Evolutionary conservation across 805 yeast genomes (phyloP).

Genomic region (Pichia gijzeniarum): DNA sequence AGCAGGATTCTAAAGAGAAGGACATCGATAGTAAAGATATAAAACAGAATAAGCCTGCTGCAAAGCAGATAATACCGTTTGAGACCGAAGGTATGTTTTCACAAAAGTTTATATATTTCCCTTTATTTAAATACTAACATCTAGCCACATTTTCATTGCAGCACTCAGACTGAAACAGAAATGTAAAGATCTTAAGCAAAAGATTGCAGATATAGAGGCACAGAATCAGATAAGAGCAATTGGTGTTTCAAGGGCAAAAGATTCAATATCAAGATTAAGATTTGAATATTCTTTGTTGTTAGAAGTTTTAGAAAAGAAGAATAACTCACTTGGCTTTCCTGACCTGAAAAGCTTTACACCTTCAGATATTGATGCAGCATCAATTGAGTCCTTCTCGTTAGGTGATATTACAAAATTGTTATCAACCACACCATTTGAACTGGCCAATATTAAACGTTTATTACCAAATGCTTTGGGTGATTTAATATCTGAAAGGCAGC

Average conservation of each 20-base stretch:
- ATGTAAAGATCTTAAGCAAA: slow-evolving; percentile 63
- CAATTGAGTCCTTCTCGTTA: slow-evolving; percentile 23
- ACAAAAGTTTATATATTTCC: background rate
- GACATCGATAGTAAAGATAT: slow-evolving; percentile 1
- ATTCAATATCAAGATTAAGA: slow-evolving; percentile 69
- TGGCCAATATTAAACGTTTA: slow-evolving; percentile 15
- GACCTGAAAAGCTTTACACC: slow-evolving; percentile 19
- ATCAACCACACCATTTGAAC: slow-evolving; percentile 22
- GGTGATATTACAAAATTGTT: slow-evolving; percentile 25
- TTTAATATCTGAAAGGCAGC: slow-evolving; percentile 10
- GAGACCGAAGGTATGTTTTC: slow-evolving; percentile 16
- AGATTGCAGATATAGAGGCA: slow-evolving; percentile 67
- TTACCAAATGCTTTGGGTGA: slow-evolving; percentile 10
- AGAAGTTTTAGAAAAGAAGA: slow-evolving; percentile 67
- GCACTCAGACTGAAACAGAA: slow-evolving; percentile 48
- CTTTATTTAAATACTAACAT: slow-evolving; percentile 1
- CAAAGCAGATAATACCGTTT: slow-evolving; percentile 16
- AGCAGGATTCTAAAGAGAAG: slow-evolving; percentile 1
- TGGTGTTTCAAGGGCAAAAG: slow-evolving; percentile 70
- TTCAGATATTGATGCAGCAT: slow-evolving; percentile 24
- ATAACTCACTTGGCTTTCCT: slow-evolving; percentile 26
- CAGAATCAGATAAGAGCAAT: slow-evolving; percentile 71
- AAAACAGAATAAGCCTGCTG: background rate
- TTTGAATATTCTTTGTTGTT: slow-evolving; percentile 76
- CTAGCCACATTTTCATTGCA: background rate